A percentile compares a stretch with the other conserved stretches of the same genome.
These are phyloP conservation scores for Coemansia sp. DNA, from an alignment of 192 early-diverging fungal genomes.

Conservation along the genomic window DNA sequence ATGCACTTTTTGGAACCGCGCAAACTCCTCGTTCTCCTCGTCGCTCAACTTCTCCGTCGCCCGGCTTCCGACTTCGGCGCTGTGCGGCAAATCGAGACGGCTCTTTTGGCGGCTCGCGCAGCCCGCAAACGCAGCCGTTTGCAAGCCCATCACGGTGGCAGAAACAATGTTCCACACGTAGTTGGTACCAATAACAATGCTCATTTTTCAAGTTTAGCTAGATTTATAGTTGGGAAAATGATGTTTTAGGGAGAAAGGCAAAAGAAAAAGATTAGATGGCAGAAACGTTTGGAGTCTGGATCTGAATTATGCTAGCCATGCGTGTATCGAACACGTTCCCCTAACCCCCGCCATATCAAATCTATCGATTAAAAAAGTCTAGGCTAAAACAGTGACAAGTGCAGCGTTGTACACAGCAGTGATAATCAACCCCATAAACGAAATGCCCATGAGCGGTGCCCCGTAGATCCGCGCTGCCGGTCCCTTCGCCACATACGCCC, in stretches of 20 bases:
- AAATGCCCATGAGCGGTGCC: conserved; percentile 10
- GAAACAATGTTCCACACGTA: conserved; percentile 55
- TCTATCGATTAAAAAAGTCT: background rate
- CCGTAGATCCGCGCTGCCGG: conserved; percentile 38
- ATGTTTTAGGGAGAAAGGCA: background rate
- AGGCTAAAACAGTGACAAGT: conserved; percentile 25
- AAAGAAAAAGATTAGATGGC: background rate
- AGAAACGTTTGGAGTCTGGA: background rate
- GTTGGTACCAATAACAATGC: conserved; percentile 52
- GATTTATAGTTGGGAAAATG: background rate
- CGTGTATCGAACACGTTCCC: too few species aligned
- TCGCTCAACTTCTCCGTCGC: conserved; percentile 49
- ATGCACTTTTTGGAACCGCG: conserved; percentile 50
- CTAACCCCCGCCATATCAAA: too few species aligned
- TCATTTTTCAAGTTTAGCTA: conserved; percentile 24
- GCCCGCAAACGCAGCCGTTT: conserved; percentile 39
- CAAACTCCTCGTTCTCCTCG: conserved; percentile 49
- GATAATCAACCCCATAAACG: conserved; percentile 23
- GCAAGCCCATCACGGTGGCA: conserved; percentile 50
- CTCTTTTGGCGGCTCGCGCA: conserved; percentile 41
- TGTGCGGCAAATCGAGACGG: conserved; percentile 39
- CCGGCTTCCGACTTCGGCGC: conserved; percentile 42
- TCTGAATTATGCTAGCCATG: too few species aligned
- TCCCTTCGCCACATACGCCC: conserved; percentile 31
- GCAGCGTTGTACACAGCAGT: conserved; percentile 31